These are phyloP conservation scores for Pseudocercospora fijiensis DNA, from an alignment of 2,329 filamentous ascomycete genomes.

Conservation along the genomic window DNA sequence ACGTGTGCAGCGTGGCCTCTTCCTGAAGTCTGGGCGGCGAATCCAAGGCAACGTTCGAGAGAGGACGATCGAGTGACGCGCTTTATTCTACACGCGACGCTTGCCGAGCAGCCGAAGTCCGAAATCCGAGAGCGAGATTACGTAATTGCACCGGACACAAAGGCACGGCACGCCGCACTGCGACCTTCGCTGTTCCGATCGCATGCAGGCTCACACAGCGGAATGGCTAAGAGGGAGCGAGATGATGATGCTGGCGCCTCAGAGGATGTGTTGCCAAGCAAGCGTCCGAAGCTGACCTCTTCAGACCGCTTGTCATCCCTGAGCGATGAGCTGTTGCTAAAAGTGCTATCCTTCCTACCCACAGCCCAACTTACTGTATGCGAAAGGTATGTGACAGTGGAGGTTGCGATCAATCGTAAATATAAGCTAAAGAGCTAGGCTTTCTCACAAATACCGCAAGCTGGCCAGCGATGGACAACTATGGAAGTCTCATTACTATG, in stretches of 20 bases:
- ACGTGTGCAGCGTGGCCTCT: neutral
- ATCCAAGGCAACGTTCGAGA: neutral
- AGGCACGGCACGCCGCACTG: neutral
- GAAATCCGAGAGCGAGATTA: neutral
- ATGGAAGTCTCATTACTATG: constrained; percentile 88
- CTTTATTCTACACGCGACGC: neutral
- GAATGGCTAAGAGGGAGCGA: constrained; percentile 42
- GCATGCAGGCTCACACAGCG: neutral
- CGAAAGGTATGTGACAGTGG: constrained; percentile 52
- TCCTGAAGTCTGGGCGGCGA: neutral
- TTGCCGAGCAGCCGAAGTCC: neutral
- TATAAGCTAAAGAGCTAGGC: constrained; percentile 50
- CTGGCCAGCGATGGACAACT: constrained; percentile 80
- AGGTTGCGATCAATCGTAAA: neutral
- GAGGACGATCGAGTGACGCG: neutral
- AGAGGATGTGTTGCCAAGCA: constrained; percentile 40
- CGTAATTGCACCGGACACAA: neutral
- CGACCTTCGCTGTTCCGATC: neutral
- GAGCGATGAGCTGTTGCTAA: constrained; percentile 84
- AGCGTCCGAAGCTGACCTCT: constrained; percentile 45
- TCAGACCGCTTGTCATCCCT: constrained; percentile 68
- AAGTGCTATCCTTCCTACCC: constrained; percentile 76
- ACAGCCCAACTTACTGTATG: constrained; percentile 65
- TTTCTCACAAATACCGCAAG: constrained; percentile 73
- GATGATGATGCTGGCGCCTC: constrained; percentile 31